Evolutionary conservation across 768 basidiomycete species (phyloP), one percentile per base, ranked within the genome.

Genomic region (Trametes elegans): DNA sequence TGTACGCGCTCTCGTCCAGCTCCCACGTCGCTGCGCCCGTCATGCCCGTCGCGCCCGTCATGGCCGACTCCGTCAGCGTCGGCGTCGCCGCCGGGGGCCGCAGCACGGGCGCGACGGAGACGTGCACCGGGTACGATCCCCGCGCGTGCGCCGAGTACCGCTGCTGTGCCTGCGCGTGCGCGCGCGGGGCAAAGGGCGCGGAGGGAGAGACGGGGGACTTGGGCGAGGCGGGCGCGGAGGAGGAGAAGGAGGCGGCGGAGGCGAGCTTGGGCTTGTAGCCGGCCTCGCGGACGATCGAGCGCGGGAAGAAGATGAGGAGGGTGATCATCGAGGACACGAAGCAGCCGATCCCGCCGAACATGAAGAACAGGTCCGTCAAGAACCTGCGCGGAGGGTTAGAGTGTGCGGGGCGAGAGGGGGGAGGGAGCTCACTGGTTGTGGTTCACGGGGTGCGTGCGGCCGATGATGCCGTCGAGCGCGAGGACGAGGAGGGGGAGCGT

Each of bases 301-400:
- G 86, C 31, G 88, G 88, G 73, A 90, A 90, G 72, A 90, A 90
- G 38, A 90, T 79, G 28, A 92, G 75, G 28, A 93, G 76, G 3
- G 90, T 93, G 21, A 92, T 87, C 16, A 83, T 82, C 23, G 90
- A 90, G 3, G 90, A 92, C 19, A 89, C 76, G 63, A 91, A 83
- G 62, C 85, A 85, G 13, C 90, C 90, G 27, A 92, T 78, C 16
- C 79, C 88, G 19, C 82, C 84, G 49, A 85, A 62, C 81, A 89
- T 84, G 41, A 85, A 69, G 9, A 91, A 73, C 53, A 89, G 80
- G 68, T 93, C 90, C 81, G 45, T 40, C 38, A 43, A 40, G 29
- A 58, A 58, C 3, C 55, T 55, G 34, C 3, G 18, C 16, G 18
- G 31, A 26, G 23, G 11, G 14, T 29, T 19, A 50, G n/a, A 41